Base-by-base conservation (phyloP, 805 yeast species). In the Tetrapisispora iriomotensis region DNA sequence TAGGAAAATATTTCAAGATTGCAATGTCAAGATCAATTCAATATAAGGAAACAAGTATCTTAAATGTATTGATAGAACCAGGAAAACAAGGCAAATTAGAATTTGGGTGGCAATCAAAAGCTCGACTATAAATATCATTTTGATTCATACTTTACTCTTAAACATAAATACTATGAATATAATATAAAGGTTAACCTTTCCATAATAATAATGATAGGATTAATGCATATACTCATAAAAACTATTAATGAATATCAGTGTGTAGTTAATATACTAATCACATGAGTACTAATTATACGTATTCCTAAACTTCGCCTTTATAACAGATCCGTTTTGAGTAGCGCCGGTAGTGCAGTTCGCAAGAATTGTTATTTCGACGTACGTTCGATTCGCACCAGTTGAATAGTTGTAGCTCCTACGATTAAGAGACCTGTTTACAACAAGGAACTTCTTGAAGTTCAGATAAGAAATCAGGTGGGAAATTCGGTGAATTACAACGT, bases 61-160 rank as follows among this genome's bases (percentile, higher is more conserved):
- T 80, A 29, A 81, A 80, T 48, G 75, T 79, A 2, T 62, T 78
- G n/a, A 77, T 79, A 9, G 76, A 74, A 32, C 71, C 75, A 2
- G 83, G 80, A 0, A 66, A 65, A 20, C 68, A 69, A 45, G 67
- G 66, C 40, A 74, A 74, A 49, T 60, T 80, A 32, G 69, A 71
- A 30, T 79, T 79, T 58, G 82, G 80, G 2, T 79, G 85, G 85
- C 79, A 77, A 63, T 74, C 72, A n/a, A 71, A 67, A 30, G 15
- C 39, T 24, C 39, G 39, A 19, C 18, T 37, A 36, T 36, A 36
- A 36, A 6, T 9, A n/a, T 25, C 19, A 24, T 4, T 15, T 26
- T 25, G 5, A 34, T 18, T 25, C 25, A 13, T 13, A 12, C n/a
- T n/a, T n/a, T n/a, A n/a, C n/a, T n/a, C n/a, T n/a, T n/a, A n/a